Percentiles rank a stretch among this genome's conserved stretches.
These are phyloP conservation scores for Roridomyces roridus DNA, from an alignment of 768 basidiomycete species.

Conservation along the genomic window DNA sequence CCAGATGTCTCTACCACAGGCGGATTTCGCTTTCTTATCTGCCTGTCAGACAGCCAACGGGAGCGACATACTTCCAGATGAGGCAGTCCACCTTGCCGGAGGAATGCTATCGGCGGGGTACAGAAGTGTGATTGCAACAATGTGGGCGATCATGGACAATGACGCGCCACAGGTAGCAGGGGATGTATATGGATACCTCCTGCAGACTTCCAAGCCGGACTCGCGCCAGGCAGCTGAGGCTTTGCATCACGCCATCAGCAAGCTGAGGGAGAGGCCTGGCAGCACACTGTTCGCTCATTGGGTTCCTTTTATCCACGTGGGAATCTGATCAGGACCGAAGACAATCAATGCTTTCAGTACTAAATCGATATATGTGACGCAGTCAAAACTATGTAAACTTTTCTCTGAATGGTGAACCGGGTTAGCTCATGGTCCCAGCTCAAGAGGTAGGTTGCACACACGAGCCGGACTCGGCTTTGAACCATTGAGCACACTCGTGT, in stretches of 20 bases:
- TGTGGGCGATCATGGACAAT: conserved; percentile 39
- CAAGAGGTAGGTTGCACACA: too few species aligned
- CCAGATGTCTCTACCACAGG: conserved; percentile 11
- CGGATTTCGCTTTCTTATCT: conserved; percentile 38
- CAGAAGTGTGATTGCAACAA: conserved; percentile 35
- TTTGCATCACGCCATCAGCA: neutral
- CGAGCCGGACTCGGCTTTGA: too few species aligned
- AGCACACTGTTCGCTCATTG: neutral
- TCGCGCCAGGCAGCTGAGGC: conserved; percentile 7
- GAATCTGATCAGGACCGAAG: neutral
- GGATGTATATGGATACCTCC: conserved; percentile 26
- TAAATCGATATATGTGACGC: too few species aligned
- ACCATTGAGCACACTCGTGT: too few species aligned
- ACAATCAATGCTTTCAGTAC: too few species aligned
- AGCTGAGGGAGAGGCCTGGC: neutral
- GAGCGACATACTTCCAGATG: conserved; percentile 2
- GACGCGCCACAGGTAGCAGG: conserved; percentile 32
- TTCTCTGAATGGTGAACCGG: too few species aligned
- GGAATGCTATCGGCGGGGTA: conserved; percentile 32
- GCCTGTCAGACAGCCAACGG: conserved; percentile 42
- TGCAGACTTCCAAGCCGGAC: neutral
- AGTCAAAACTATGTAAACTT: too few species aligned
- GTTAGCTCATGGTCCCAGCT: too few species aligned
- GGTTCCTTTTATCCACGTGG: neutral
- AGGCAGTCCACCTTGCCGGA: conserved; percentile 34